These are phyloP conservation scores for Coleophoma crateriformis DNA, from an alignment of 2,329 filamentous ascomycete genomes.

Conservation along the genomic window DNA sequence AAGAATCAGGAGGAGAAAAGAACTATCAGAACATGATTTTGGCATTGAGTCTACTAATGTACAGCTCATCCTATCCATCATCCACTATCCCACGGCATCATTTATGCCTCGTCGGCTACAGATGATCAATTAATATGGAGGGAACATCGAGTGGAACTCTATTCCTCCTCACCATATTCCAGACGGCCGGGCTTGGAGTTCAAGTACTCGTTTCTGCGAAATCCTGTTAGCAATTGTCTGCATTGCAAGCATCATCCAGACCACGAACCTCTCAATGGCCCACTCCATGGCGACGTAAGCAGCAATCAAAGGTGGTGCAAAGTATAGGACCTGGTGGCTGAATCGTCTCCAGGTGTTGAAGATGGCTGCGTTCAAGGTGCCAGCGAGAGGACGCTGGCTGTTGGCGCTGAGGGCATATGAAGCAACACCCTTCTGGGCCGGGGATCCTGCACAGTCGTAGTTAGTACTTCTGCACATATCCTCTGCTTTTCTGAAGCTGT, in stretches of 20 bases:
- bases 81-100: conserved; percentile 6
- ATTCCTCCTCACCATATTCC: conserved; percentile 39
- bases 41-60: conserved; percentile 23
- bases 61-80: conserved; percentile 12
- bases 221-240: too few species aligned
- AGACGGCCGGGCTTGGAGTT: conserved; percentile 72
- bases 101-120: conserved; percentile 12
- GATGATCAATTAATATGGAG: conserved; percentile 4
- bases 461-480: conserved; percentile 4
- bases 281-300: conserved; percentile 85
- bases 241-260: too few species aligned
- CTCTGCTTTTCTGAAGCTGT: neutral
- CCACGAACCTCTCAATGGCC: conserved; percentile 78
- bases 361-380: conserved; percentile 71
- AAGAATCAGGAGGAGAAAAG: too few species aligned
- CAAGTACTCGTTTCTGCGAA: conserved; percentile 67
- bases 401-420: conserved; percentile 79
- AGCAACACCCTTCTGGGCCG: conserved; percentile 58
- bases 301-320: conserved; percentile 69
- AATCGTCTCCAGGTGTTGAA: conserved; percentile 94
- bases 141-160: conserved; percentile 1
- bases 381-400: conserved; percentile 82
- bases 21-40: conserved; percentile 12
- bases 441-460: conserved; percentile 39
- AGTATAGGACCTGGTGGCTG: conserved; percentile 82